phyloP scores from a whole-genome alignment of 1,284 basidiomycete species.

The Moniliophthora roreri region DNA sequence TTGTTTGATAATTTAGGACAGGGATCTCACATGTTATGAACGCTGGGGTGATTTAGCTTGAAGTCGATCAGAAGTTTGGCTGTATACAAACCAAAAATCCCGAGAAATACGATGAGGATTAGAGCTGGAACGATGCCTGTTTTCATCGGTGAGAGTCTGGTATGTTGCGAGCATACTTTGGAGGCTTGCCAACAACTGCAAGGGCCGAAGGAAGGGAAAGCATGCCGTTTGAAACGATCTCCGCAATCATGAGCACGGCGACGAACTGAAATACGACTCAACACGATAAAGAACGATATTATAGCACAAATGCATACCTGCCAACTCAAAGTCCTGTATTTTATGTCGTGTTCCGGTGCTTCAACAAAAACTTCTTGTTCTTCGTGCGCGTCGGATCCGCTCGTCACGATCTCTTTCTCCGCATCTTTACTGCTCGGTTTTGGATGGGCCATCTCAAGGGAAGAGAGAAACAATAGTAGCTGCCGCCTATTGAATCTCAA shows the following conservation, averaged over 20 bases:
- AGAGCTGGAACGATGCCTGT: conserved; percentile 52
- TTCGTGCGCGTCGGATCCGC: not conserved
- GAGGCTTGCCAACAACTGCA: conserved; percentile 45
- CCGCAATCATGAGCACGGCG: conserved; percentile 54
- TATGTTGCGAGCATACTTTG: not conserved
- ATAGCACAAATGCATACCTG: conserved; percentile 33
- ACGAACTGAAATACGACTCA: conserved; percentile 36
- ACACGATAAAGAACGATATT: not conserved
- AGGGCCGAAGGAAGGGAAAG: conserved; percentile 54
- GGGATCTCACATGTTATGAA: conserved; percentile 50
- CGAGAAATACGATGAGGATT: conserved; percentile 55
- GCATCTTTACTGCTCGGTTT: not conserved
- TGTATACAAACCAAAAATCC: conserved; percentile 51
- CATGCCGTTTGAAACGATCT: conserved; percentile 61
- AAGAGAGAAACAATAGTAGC: no score
- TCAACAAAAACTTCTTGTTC: conserved; percentile 30
- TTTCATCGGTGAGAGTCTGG: not conserved
- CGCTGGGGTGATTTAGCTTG: conserved; percentile 54
- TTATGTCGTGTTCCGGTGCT: conserved; percentile 35
- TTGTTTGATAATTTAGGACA: not conserved
- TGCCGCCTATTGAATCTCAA: no score
- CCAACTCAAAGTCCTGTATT: conserved; percentile 50
- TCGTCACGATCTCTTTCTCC: not conserved
- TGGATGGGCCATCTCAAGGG: not conserved
- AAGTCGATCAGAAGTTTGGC: conserved; percentile 56